phyloP scores from a whole-genome alignment of 352 stramenopile genomes.

The Pythium dissotocum region DNA sequence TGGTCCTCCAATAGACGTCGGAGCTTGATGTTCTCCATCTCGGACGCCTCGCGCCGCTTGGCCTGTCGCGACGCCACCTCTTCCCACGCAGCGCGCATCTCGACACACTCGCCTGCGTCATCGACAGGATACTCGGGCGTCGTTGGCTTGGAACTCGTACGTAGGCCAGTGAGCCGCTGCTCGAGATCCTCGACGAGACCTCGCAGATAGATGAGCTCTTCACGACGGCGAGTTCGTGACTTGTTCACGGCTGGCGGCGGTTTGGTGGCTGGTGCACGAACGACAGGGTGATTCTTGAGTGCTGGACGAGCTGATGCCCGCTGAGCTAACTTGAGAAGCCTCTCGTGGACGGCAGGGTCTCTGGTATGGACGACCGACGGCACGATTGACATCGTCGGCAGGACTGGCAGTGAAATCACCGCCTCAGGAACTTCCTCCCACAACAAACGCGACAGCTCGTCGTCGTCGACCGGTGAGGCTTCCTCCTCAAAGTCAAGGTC shows the following conservation, averaged over 20 bases:
- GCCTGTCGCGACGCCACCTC: not conserved
- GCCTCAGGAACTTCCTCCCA: too few relatives aligned
- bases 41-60: not conserved
- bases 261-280: not conserved
- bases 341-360: too few relatives aligned
- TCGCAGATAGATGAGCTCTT: conserved; percentile 16
- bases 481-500: conserved; percentile 4
- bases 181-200: conserved; percentile 7
- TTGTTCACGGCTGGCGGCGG: not conserved
- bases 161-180: not conserved
- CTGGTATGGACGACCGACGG: too few relatives aligned
- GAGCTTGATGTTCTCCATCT: not conserved
- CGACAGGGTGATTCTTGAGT: too few relatives aligned
- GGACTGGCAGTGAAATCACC: too few relatives aligned
- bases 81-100: conserved; percentile 5
- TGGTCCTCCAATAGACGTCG: not conserved
- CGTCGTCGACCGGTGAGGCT: not conserved
- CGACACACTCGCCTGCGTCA: not conserved
- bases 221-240: conserved; percentile 4
- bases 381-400: too few relatives aligned
- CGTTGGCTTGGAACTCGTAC: not conserved
- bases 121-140: too few relatives aligned
- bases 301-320: too few relatives aligned
- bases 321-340: too few relatives aligned
- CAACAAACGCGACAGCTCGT: not conserved